Evolutionary conservation across 768 basidiomycete species (phyloP), one percentile per base, ranked within the genome.

Genomic region (Rubroboletus satanas): DNA sequence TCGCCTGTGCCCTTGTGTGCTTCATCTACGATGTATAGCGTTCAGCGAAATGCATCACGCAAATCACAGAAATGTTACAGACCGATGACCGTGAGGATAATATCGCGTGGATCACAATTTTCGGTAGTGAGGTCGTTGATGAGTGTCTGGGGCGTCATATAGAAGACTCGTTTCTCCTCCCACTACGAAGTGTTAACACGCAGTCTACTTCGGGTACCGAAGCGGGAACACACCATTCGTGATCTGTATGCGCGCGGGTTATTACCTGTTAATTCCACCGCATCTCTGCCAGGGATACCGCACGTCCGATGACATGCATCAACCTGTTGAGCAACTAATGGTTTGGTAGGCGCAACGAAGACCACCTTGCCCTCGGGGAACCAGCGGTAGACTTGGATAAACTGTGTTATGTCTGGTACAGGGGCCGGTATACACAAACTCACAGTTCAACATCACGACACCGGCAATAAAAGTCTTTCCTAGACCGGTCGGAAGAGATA

Each of bases 401-500:
- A 18, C 44, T 21, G 31, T 26, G 12, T 57, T n/a, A 62, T 8
- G 45, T 58, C 31, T 38, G 18, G 26, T 36, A 29, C 54, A 28
- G 23, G 17, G 37, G 21, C 50, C 26, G 39, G 51, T 7, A 49
- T 23, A 39, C 23, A 49, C n/a, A 29, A 17, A 38, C 80, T 63
- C 63, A 93, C 93, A 96, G 65, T 95, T 96, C 29, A 95, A 74
- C 96, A 99, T 98, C 21, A 99, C 82, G 3, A 92, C 93, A 1
- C 96, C 94, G 4, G 97, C 97, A 56, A 99, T 89, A 64, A 99
- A 98, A 0, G 97, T 99, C 74, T 99, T 99, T 15, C 97, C 97
- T 12, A 98, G 75, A 43, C 97, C 97, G 0, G 97, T 99, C 2
- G 97, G 97, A 14, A 99, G 74, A 0, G 94, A 89, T 29, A 98